phyloP scores from a whole-genome alignment of 495 filamentous ascomycete genomes.

The Articulospora tetracladia region DNA sequence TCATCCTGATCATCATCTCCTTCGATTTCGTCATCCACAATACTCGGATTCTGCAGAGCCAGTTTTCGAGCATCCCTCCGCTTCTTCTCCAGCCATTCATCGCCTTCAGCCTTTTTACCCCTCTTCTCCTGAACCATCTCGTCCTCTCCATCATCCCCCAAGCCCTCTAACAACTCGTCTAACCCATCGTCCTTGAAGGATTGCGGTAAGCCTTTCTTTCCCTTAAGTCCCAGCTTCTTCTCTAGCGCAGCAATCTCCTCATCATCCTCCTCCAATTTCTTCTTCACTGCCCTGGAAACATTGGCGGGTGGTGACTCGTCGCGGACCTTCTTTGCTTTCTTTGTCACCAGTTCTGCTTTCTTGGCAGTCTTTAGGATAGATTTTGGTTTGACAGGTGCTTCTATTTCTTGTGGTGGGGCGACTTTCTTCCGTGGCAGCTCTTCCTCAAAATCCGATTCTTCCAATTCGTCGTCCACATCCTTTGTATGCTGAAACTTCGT shows the following conservation, averaged over 20 bases:
- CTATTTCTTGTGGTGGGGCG: conserved; percentile 24
- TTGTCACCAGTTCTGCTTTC: conserved; percentile 4
- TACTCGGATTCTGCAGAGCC: conserved; percentile 1
- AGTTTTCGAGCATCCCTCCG: conserved; percentile 36
- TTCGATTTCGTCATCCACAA: conserved; percentile 23
- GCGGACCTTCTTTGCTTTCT: background rate
- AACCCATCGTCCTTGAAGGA: conserved; percentile 83
- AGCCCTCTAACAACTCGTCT: conserved; percentile 70
- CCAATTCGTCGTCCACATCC: conserved; percentile 1
- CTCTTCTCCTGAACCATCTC: conserved; percentile 48
- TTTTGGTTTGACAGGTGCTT: conserved; percentile 23
- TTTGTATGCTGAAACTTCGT: conserved; percentile 22
- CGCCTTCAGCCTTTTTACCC: conserved; percentile 60
- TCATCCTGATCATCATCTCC: conserved; percentile 26
- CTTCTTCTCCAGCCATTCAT: conserved; percentile 47
- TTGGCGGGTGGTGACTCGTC: conserved; percentile 28
- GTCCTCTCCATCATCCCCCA: conserved; percentile 49
- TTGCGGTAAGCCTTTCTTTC: conserved; percentile 69
- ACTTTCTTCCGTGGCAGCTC: background rate
- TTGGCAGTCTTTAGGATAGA: conserved; percentile 39
- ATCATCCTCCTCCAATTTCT: conserved; percentile 71
- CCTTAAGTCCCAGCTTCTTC: conserved; percentile 82
- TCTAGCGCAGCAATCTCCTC: conserved; percentile 85
- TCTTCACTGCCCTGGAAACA: conserved; percentile 56
- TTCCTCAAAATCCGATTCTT: conserved; percentile 11